Percentiles rank a stretch among this genome's conserved stretches.
Conservation (phyloP, 2,329 filamentous ascomycete genomes). For the Neurospora sp. region DNA sequence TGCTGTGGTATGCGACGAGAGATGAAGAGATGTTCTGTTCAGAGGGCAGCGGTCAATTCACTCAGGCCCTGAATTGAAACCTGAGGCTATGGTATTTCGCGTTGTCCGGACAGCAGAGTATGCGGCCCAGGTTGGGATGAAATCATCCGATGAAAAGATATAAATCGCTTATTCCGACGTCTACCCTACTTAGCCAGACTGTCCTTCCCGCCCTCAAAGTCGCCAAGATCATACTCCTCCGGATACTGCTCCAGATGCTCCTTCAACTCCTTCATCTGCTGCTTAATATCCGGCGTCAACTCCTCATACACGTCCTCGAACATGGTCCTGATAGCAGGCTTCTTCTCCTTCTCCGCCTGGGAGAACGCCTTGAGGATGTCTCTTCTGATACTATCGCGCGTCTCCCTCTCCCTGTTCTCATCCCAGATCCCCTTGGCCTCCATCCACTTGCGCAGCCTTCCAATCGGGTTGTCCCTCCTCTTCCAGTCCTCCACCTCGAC, state of each 20-base stretch:
- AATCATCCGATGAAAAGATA: not conserved
- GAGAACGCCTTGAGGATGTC: conserved; percentile 77
- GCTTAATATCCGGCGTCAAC: conserved; percentile 49
- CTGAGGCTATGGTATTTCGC: not conserved
- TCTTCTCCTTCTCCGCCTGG: conserved; percentile 72
- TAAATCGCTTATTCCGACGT: not conserved
- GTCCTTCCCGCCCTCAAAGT: conserved; percentile 23
- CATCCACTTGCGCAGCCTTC: conserved; percentile 54
- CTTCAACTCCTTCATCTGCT: conserved; percentile 65
- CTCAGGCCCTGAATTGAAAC: not conserved
- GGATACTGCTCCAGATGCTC: conserved; percentile 78
- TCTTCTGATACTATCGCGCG: conserved; percentile 23
- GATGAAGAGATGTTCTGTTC: not conserved
- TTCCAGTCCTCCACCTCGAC: conserved; percentile 92
- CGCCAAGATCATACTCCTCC: conserved; percentile 67
- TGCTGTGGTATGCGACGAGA: not conserved
- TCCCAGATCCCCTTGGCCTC: conserved; percentile 77
- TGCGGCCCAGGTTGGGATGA: not conserved
- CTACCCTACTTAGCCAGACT: conserved; percentile 18
- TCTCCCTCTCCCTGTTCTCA: conserved; percentile 62
- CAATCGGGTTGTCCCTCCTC: conserved; percentile 28
- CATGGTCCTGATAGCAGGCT: conserved; percentile 58
- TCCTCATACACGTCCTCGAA: conserved; percentile 89
- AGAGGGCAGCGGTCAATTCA: not conserved
- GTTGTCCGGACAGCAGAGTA: not conserved